Conservation (phyloP, 306 rosid species). For the Glycine soja region DNA sequence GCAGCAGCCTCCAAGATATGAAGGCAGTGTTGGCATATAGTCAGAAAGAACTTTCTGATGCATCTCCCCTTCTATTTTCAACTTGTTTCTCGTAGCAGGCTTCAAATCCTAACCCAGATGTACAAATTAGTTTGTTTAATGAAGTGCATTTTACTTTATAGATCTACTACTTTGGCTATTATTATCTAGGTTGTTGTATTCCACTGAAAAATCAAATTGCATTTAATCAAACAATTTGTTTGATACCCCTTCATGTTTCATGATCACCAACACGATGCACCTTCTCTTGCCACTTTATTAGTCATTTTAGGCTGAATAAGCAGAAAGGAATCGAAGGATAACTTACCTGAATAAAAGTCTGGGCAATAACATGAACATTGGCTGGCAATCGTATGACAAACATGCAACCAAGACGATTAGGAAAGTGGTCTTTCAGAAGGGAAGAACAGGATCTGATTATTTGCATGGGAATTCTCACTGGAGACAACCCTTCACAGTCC, state of each 20-base stretch:
- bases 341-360: constrained; percentile 71
- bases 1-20: constrained; percentile 77
- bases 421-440: constrained; percentile 85
- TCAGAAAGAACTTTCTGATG: constrained; percentile 61
- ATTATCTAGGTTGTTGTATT: constrained; percentile 10
- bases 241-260: background rate
- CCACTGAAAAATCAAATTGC: constrained; percentile 6
- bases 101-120: constrained; percentile 61
- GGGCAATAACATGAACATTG: constrained; percentile 65
- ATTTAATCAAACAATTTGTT: constrained; percentile 24
- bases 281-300: constrained; percentile 5
- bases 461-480: constrained; percentile 79
- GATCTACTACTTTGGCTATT: background rate
- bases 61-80: constrained; percentile 71
- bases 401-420: constrained; percentile 82
- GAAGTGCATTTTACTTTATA: background rate
- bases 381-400: constrained; percentile 76
- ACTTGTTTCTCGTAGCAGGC: constrained; percentile 72
- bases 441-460: constrained; percentile 77
- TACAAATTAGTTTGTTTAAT: constrained; percentile 21
- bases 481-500: constrained; percentile 86
- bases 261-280: constrained; percentile 10
- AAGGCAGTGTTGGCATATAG: constrained; percentile 59
- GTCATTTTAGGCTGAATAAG: constrained; percentile 31
- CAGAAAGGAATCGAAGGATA: constrained; percentile 35